These are phyloP conservation scores for Rhododendron griersonianum DNA, from an alignment of 148 eudicot genomes.

Conservation along the genomic window DNA sequence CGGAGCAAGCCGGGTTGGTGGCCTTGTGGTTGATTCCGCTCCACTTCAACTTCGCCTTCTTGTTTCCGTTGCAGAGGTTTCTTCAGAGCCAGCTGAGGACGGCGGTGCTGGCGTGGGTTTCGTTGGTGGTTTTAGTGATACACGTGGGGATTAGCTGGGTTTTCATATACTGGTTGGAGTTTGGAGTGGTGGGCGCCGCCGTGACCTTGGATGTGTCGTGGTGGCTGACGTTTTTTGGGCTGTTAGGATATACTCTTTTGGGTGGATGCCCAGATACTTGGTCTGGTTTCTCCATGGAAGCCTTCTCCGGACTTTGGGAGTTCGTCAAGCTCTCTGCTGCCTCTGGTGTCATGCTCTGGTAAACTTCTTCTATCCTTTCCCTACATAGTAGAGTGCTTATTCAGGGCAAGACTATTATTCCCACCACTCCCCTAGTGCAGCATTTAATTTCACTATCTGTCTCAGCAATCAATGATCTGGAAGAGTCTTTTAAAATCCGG, in stretches of 20 bases:
- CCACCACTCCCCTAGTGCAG: too few relatives aligned
- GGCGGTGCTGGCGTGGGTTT: slow-evolving; percentile 45
- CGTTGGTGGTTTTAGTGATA: slow-evolving; percentile 22
- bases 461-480: too few relatives aligned
- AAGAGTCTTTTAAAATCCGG: too few relatives aligned
- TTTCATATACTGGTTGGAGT: slow-evolving; percentile 25
- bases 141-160: slow-evolving; percentile 42
- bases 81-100: slow-evolving; percentile 60
- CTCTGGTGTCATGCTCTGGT: slow-evolving; percentile 76
- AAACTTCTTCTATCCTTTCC: neutral
- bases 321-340: slow-evolving; percentile 57
- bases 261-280: slow-evolving; percentile 66
- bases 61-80: slow-evolving; percentile 51
- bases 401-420: too few relatives aligned
- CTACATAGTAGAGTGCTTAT: neutral
- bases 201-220: slow-evolving; percentile 42
- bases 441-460: too few relatives aligned
- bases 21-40: slow-evolving; percentile 52
- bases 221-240: slow-evolving; percentile 41
- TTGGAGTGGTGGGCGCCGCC: slow-evolving; percentile 46
- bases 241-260: slow-evolving; percentile 31
- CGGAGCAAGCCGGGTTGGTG: slow-evolving; percentile 41
- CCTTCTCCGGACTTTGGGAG: slow-evolving; percentile 59
- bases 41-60: slow-evolving; percentile 62
- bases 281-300: slow-evolving; percentile 50